A percentile compares a stretch with the other conserved stretches of the same genome.
Evolutionary conservation across 352 stramenopile genomes (phyloP).

Genomic region (Aphanomyces stellatus): DNA sequence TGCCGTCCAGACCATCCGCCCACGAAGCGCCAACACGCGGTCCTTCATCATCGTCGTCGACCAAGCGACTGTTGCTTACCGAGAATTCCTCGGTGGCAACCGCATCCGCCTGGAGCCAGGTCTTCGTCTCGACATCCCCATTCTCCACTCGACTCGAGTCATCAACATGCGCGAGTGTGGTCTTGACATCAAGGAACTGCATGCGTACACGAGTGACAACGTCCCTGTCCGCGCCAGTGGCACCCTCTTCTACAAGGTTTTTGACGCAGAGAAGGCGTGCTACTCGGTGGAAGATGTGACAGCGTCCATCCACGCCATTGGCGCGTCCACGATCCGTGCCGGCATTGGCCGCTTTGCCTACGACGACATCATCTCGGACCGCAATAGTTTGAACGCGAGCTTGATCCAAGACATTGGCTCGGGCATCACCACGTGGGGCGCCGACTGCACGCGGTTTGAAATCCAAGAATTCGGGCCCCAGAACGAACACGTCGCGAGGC

Average conservation of each 20-base stretch:
- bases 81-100: not conserved
- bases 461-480: slow-evolving; percentile 2
- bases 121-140: not conserved
- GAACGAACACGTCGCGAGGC: not conserved
- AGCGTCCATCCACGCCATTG: not conserved
- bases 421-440: not conserved
- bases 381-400: not conserved
- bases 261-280: not conserved
- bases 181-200: not conserved
- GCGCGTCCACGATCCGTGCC: not conserved
- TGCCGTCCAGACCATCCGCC: too few species aligned
- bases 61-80: not conserved
- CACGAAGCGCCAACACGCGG: too few species aligned
- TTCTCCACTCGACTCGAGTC: not conserved
- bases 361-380: not conserved
- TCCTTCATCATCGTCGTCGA: not conserved
- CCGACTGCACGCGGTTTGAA: not conserved
- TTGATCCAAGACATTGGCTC: not conserved
- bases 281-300: not conserved
- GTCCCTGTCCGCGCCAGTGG: not conserved
- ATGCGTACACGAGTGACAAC: slow-evolving; percentile 4
- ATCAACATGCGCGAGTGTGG: slow-evolving; percentile 2
- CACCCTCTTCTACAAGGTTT: not conserved
- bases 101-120: not conserved
- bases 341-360: not conserved